These are phyloP conservation scores for Trichoderma reesei DNA, from an alignment of 495 filamentous ascomycete species.

Conservation along the genomic window DNA sequence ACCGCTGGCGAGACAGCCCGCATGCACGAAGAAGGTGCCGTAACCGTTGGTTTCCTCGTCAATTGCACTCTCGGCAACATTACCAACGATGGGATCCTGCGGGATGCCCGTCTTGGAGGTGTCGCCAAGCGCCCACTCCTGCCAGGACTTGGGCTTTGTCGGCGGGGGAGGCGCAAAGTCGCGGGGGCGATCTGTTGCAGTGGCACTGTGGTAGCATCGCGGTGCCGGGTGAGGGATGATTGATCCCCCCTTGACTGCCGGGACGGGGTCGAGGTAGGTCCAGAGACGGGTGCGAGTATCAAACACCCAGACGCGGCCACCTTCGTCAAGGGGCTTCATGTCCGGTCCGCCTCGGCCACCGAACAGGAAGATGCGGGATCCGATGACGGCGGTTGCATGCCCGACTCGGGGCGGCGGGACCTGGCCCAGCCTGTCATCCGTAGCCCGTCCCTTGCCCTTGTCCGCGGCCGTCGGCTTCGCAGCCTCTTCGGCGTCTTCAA, in stretches of 20 bases:
- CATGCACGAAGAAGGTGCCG: constrained; percentile 59
- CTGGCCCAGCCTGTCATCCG: constrained; percentile 16
- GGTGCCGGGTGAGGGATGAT: constrained; percentile 21
- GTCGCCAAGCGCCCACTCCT: constrained; percentile 35
- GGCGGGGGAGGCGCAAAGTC: constrained; percentile 23
- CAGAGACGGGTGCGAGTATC: constrained; percentile 47
- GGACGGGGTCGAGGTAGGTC: constrained; percentile 44
- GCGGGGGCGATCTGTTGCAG: constrained; percentile 37
- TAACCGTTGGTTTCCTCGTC: constrained; percentile 40
- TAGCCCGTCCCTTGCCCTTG: constrained; percentile 21
- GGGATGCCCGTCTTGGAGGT: constrained; percentile 31
- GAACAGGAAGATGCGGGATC: constrained; percentile 53
- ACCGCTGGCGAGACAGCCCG: constrained; percentile 47
- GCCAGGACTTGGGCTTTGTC: constrained; percentile 24
- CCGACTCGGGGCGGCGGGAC: constrained; percentile 45
- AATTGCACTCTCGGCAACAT: constrained; percentile 32
- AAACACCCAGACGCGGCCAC: constrained; percentile 58
- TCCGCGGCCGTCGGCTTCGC: constrained; percentile 13
- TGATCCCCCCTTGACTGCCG: constrained; percentile 19
- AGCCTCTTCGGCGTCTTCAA: background rate
- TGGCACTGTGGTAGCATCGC: constrained; percentile 38
- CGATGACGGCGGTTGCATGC: constrained; percentile 49
- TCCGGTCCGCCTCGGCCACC: constrained; percentile 43
- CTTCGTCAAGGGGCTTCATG: constrained; percentile 43
- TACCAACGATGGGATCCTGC: constrained; percentile 38